Evolutionary conservation across 78 protist species (phyloP), one percentile per base, ranked within the genome.

Genomic region (slime mould (Dictyostelium discoideum)): DNA sequence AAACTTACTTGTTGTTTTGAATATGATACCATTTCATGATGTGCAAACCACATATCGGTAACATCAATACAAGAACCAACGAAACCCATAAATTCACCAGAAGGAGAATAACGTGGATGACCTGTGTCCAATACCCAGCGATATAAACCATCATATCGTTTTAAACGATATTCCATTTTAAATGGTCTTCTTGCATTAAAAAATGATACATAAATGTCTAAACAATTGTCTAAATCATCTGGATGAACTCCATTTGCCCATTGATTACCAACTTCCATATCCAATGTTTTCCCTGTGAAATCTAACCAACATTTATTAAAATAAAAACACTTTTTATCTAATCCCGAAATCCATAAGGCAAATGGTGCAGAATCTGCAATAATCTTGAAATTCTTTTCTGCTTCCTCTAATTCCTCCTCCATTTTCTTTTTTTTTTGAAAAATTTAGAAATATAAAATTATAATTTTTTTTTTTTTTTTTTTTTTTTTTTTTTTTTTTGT

Each of bases 21-120:
- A 39, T 74, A 74, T n/a, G 76, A 54, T 4, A 32, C 84, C 74
- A 77, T 86, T 44, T 86, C 92, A 54, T 86, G 92, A 22, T 86
- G 83, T 0, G 92, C 84, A 57, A 74, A 79, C 92, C 92, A 86
- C 85, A 86, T 77, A 65, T 86, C 92, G 5, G 92, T 86, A 5
- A 86, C 78, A 77, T 86, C 92, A 29, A 86, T 77, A 86, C 92
- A 86, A 4, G 92, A 86, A 39, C 92, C 92, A 42, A 26, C 60
- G 24, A 50, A 86, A n/a, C 92, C 92, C 24, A 86, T 16, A 57
- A 86, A 86, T 7, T 60, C 26, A 50, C 85, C 85, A 57, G 24
- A 11, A 13, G 67, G 54, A 1, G 54, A 14, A 32, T 29, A 86
- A 39, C 92, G 73, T 7, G 92, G 92, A 29, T 40, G 39, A 39